Base-by-base conservation (phyloP, 1,139 yeast species). In the Diutina catenulata region DNA sequence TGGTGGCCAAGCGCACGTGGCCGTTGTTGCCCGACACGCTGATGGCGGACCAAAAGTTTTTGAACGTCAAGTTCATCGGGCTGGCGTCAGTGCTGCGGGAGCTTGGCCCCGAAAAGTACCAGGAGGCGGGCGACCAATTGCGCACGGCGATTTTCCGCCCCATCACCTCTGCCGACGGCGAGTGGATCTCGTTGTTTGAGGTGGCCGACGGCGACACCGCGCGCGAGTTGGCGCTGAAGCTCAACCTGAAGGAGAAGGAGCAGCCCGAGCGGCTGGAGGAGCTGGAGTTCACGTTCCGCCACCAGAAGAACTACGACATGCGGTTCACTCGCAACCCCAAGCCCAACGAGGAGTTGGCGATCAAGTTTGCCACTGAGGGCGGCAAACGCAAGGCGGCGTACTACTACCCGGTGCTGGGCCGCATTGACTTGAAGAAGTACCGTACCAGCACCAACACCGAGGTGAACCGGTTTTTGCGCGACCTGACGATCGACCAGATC, bases 1-100 rank as follows among this genome's bases (percentile, higher is more conserved):
- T 86, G 41, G 78, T 70, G 42, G 94, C 95, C 0, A 87, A 80
- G 21, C 72, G 69, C 43, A 69, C 88, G 1, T 83, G 87, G 84
- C 80, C 82, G 27, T 62, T 91, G 26, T 62, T 88, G 44, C 98
- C 98, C 3, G 97, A 91, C 56, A 77, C 94, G 14, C 78, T 93
- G 16, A 74, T 82, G 70, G 68, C 86, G 72, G 97, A 91, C 57
- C 75, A 83, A 47, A 74, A 70, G 42, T 84, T 74, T 53, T 64
- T 79, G 49, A 68, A 80, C 21, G 70, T 91, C 39, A 83, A 81
- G 51, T 76, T 88, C 56, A 64, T 75, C 10, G 94, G 95, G 8
- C 78, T 91, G 19, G 95, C 96, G 0, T 77, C 83, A 36, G 53
- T 73, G 37, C 51, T 60, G 40, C 55, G 70, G 45, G 72, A 67